Conservation (phyloP, 148 eudicot species). For the Persicaria maculosa region DNA sequence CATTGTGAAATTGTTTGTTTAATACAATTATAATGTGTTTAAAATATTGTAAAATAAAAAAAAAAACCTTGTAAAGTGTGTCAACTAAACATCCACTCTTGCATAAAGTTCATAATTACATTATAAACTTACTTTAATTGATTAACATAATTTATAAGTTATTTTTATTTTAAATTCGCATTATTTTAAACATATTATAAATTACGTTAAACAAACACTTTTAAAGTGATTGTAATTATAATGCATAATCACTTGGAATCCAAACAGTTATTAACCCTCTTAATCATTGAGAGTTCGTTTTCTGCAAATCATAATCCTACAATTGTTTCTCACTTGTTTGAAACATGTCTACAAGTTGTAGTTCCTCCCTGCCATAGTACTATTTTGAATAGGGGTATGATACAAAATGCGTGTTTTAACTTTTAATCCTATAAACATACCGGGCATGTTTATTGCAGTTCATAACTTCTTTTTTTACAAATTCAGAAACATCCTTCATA, state of each 20-base stretch:
- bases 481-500: neutral
- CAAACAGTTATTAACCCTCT: neutral
- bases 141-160: no score
- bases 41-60: no score
- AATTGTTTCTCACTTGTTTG: neutral
- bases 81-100: no score
- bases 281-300: neutral
- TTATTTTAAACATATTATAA: no score
- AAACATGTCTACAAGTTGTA: neutral
- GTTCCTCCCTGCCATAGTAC: neutral
- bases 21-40: no score
- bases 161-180: neutral
- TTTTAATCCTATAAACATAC: neutral
- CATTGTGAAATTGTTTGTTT: no score
- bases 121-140: no score
- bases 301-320: neutral
- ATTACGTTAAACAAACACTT: no score
- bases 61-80: no score
- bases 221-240: no score
- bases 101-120: no score
- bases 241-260: no score
- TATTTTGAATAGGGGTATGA: neutral
- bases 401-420: neutral
- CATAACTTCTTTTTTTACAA: neutral
- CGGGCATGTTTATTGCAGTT: neutral